Percentiles rank a stretch among this genome's conserved stretches.
These are phyloP conservation scores for Saccharomyces hybrid DNA, from an alignment of 1,139 yeast genomes.

Conservation along the genomic window DNA sequence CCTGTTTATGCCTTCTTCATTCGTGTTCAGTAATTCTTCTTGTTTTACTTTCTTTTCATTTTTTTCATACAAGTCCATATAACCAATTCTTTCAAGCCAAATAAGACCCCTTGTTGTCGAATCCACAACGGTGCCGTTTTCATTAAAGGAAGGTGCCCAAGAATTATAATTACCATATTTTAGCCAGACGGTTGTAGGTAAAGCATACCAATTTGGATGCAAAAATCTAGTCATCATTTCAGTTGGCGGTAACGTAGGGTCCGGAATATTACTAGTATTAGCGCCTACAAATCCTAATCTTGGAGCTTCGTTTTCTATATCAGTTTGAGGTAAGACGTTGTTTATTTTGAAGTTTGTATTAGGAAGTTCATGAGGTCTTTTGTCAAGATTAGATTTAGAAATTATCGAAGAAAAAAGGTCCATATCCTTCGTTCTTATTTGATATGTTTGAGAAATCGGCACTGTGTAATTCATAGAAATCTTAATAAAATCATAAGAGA, in stretches of 20 bases:
- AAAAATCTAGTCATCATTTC: constrained; percentile 64
- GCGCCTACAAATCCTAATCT: constrained; percentile 33
- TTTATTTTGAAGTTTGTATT: constrained; percentile 29
- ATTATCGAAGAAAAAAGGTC: constrained; percentile 47
- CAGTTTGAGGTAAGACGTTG: constrained; percentile 32
- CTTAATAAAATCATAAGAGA: constrained; percentile 55
- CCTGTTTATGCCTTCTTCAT: constrained; percentile 7
- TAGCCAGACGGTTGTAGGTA: constrained; percentile 80
- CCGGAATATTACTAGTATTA: constrained; percentile 42
- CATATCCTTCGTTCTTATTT: constrained; percentile 34
- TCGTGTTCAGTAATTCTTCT: constrained; percentile 7
- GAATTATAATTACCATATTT: constrained; percentile 55
- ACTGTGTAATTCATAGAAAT: constrained; percentile 54
- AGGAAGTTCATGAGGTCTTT: constrained; percentile 29
- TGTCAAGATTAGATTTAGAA: constrained; percentile 29
- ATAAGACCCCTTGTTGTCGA: constrained; percentile 56
- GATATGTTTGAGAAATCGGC: constrained; percentile 59
- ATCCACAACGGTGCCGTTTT: constrained; percentile 58
- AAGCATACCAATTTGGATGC: constrained; percentile 82
- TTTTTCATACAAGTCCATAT: constrained; percentile 39
- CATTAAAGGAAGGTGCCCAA: constrained; percentile 77
- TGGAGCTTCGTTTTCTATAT: constrained; percentile 32
- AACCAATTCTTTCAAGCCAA: constrained; percentile 76
- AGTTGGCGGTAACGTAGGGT: constrained; percentile 57
- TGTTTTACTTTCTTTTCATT: constrained; percentile 9